Evolutionary conservation across 1,284 basidiomycete species (phyloP).

Genomic region (Cutaneotrichosporon cutaneum): DNA sequence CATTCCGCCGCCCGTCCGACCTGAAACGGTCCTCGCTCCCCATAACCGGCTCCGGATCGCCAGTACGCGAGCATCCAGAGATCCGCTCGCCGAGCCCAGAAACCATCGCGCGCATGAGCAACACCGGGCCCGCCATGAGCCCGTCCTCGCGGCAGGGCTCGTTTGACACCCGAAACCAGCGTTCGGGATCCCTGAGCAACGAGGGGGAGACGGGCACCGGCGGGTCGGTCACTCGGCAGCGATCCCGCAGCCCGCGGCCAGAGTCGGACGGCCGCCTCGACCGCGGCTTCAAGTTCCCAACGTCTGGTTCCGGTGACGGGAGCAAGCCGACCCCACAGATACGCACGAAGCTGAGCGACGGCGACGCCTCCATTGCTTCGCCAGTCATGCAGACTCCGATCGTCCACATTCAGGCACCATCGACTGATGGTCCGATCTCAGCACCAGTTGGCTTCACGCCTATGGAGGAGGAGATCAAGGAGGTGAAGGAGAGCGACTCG

Average conservation of each 20-base stretch:
- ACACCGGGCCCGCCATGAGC: conserved; percentile 31
- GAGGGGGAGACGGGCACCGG: conserved; percentile 2
- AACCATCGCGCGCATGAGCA: conserved; percentile 51
- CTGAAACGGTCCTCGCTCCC: conserved; percentile 41
- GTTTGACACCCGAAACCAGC: conserved; percentile 15
- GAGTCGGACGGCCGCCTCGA: conserved; percentile 52
- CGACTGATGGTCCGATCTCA: conserved; percentile 24
- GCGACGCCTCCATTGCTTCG: background rate
- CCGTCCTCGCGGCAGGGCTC: conserved; percentile 17
- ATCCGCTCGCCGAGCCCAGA: conserved; percentile 47
- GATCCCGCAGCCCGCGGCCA: conserved; percentile 48
- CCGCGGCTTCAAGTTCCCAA: conserved; percentile 49
- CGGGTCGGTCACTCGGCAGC: background rate
- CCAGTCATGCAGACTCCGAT: conserved; percentile 18
- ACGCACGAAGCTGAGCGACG: conserved; percentile 1
- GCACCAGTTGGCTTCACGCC: conserved; percentile 22
- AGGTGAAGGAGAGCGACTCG: background rate
- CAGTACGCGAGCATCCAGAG: conserved; percentile 26
- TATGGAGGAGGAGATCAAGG: conserved; percentile 5
- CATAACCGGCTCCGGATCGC: conserved; percentile 29
- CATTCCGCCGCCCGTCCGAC: conserved; percentile 50
- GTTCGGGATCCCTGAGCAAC: background rate
- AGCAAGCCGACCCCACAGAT: background rate
- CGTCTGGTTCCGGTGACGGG: conserved; percentile 16
- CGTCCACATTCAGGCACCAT: conserved; percentile 26